phyloP scores from a whole-genome alignment of 345 rosid species.

The Abelmoschus esculentus region DNA sequence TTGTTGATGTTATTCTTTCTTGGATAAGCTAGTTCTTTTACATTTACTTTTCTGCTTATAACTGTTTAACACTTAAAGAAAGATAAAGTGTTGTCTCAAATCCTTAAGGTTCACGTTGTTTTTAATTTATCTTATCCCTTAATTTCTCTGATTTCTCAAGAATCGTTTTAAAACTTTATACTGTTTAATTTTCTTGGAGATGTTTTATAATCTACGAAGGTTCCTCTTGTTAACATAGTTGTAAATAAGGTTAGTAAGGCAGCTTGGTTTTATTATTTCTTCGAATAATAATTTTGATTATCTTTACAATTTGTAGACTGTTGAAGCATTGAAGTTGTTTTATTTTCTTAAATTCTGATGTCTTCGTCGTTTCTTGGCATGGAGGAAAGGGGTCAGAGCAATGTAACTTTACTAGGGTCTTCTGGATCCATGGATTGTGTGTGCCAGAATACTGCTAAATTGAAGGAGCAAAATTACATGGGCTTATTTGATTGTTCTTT shows the following conservation, averaged over 20 bases:
- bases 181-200: constrained; percentile 3
- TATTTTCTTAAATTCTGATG: constrained; percentile 30
- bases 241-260: constrained; percentile 2
- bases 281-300: not conserved
- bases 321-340: constrained; percentile 1
- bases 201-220: constrained; percentile 1
- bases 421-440: constrained; percentile 31
- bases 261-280: not conserved
- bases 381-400: constrained; percentile 40
- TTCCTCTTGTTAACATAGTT: constrained; percentile 5
- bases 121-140: not conserved
- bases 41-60: not conserved
- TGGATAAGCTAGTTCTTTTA: not conserved
- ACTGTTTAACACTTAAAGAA: not conserved
- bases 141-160: not conserved
- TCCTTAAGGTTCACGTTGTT: not conserved
- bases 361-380: constrained; percentile 45
- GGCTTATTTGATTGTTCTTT: constrained; percentile 49
- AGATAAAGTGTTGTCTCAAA: not conserved
- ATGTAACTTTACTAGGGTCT: constrained; percentile 33
- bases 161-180: not conserved
- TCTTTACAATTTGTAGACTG: constrained; percentile 18
- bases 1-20: not conserved
- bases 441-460: constrained; percentile 31
- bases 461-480: constrained; percentile 53